Conservation (phyloP, 2,329 filamentous ascomycete genomes). For the Aspergillus hiratsukae region DNA sequence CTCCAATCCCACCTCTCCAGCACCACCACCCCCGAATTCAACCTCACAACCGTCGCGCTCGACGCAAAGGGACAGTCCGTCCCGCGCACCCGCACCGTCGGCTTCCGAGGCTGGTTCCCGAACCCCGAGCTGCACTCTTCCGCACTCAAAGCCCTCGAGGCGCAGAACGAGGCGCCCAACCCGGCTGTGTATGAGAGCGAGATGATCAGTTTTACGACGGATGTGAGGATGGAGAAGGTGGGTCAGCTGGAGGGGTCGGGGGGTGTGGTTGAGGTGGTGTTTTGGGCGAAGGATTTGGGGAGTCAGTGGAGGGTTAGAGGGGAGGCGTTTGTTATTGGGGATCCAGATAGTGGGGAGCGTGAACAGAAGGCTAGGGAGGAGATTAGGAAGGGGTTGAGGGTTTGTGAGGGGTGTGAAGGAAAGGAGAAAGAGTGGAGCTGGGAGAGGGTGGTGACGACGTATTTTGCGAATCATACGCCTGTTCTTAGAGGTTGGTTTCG, state of each 20-base stretch:
- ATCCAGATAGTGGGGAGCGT: slow-evolving; percentile 57
- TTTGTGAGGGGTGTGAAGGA: slow-evolving; percentile 23
- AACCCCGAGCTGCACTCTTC: slow-evolving; percentile 61
- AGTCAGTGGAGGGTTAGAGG: slow-evolving; percentile 86
- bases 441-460: slow-evolving; percentile 71
- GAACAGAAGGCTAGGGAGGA: slow-evolving; percentile 45
- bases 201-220: slow-evolving; percentile 77
- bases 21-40: slow-evolving; percentile 23
- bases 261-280: slow-evolving; percentile 73
- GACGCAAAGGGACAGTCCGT: slow-evolving; percentile 16
- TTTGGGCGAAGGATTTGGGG: slow-evolving; percentile 67
- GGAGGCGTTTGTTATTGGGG: slow-evolving; percentile 67
- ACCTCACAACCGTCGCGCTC: slow-evolving; percentile 21
- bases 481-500: slow-evolving; percentile 61
- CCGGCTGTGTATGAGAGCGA: slow-evolving; percentile 69
- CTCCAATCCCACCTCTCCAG: slow-evolving; percentile 22
- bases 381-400: slow-evolving; percentile 58
- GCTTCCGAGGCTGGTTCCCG: slow-evolving; percentile 82
- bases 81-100: slow-evolving; percentile 57
- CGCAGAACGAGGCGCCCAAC: slow-evolving; percentile 47
- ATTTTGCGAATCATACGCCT: slow-evolving; percentile 86
- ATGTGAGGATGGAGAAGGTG: slow-evolving; percentile 81
- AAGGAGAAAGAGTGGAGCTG: slow-evolving; percentile 62
- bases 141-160: slow-evolving; percentile 63
- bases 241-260: slow-evolving; percentile 65